Evolutionary conservation across 2,329 filamentous ascomycete species (phyloP).

Genomic region (Berkeleyomyces basicola): DNA sequence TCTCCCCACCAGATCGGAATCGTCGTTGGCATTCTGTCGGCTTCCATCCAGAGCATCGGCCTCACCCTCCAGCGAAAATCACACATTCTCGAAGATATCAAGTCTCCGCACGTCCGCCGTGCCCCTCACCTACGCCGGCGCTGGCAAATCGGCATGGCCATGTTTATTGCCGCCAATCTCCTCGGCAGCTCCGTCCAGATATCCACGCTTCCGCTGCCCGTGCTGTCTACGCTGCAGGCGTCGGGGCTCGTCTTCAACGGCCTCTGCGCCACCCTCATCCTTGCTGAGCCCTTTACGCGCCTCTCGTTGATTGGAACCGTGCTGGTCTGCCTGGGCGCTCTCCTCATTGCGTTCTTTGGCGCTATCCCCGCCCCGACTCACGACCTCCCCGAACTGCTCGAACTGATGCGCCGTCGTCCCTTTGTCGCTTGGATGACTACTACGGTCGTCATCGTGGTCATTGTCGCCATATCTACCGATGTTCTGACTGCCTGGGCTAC

Average conservation of each 20-base stretch:
- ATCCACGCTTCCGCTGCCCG: constrained; percentile 81
- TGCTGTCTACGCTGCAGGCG: constrained; percentile 87
- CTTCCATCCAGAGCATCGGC: constrained; percentile 85
- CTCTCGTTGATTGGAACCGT: constrained; percentile 85
- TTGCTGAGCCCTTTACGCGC: constrained; percentile 83
- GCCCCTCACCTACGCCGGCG: constrained; percentile 78
- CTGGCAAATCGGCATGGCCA: constrained; percentile 95
- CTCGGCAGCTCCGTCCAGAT: constrained; percentile 95
- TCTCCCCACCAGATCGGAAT: constrained; percentile 57
- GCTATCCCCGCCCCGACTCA: constrained; percentile 89
- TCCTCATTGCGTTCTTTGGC: constrained; percentile 84
- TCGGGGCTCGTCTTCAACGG: constrained; percentile 97
- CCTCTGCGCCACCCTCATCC: constrained; percentile 82
- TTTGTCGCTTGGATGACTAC: constrained; percentile 83
- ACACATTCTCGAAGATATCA: constrained; percentile 93
- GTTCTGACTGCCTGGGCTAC: constrained; percentile 34
- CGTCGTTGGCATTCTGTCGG: constrained; percentile 80
- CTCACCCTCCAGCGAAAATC: constrained; percentile 95
- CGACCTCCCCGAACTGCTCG: constrained; percentile 64
- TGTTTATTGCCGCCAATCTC: constrained; percentile 91
- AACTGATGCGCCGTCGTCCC: constrained; percentile 51
- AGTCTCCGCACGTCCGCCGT: constrained; percentile 61
- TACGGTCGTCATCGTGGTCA: constrained; percentile 55
- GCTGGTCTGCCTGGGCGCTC: constrained; percentile 73
- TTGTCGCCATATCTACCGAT: constrained; percentile 48